Evolutionary conservation across 495 filamentous ascomycete genomes (phyloP), one percentile per base, ranked within the genome.

Genomic region (Cercophora samala): DNA sequence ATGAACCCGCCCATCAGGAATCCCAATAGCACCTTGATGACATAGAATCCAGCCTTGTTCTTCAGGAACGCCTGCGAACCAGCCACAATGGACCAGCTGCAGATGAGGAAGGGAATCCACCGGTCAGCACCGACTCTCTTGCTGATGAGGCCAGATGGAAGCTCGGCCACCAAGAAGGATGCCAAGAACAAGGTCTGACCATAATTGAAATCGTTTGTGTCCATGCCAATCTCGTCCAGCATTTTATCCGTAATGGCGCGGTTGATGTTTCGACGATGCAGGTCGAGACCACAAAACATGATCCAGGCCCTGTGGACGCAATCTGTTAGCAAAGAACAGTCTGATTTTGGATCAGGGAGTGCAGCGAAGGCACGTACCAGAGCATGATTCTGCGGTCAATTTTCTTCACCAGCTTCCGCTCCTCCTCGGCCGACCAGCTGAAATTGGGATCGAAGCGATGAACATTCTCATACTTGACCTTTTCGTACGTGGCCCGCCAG

Each of bases 361-460:
- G 15, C 11, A 4, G 15, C 4, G 29, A 8, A 46, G 42, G 18
- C 13, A 17, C 58, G 15, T 59, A 66, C 58, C 75, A 79, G 18
- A 76, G 32, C 69, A 76, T 75, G 15, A 78, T 74, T 32, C 71
- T 68, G 13, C 63, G 63, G 64, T 82, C 78, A 60, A 83, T 72
- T 72, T 84, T 82, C 61, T 80, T 69, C 13, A 86, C 77, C 2
- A 87, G 68, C 64, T 66, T 78, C 67, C 73, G 76, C 74, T 87
- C 85, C 63, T 83, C 81, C 54, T 77, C 73, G 62, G 76, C 75
- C 13, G 74, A 78, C 84, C 84, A 87, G 52, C 69, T 74, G 62
- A 78, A 79, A 4, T 69, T 66, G 3, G 83, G 82, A 65, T 86
- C 83, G 65, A 84, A 89, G 4, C 84, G 79, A 75, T 89, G 86